phyloP scores from a whole-genome alignment of 257 asterid species.

The Fraxinus quadrangulata region DNA sequence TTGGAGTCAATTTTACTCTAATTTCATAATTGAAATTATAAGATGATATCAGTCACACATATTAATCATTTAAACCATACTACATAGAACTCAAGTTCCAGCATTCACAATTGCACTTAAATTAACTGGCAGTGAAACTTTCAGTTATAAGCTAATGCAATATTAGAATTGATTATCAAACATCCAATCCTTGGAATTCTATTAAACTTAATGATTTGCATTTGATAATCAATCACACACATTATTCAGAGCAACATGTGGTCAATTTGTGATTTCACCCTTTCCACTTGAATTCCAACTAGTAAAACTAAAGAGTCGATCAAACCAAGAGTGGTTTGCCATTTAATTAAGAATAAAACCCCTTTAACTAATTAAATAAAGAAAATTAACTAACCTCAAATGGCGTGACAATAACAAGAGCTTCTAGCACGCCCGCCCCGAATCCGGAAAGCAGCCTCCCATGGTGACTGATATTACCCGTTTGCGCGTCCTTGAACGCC shows the following conservation, averaged over 20 bases:
- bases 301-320: slow-evolving; percentile 31
- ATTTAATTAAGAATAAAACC: neutral
- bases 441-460: slow-evolving; percentile 86
- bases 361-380: no score
- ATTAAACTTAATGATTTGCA: neutral
- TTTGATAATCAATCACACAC: neutral
- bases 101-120: neutral
- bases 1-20: neutral
- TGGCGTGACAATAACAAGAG: slow-evolving; percentile 90
- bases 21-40: neutral
- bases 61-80: neutral
- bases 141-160: neutral
- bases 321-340: neutral
- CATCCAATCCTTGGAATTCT: neutral
- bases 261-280: neutral
- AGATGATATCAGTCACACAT: neutral
- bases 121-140: neutral
- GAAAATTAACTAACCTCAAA: slow-evolving; percentile 64
- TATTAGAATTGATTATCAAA: neutral
- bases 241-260: neutral
- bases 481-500: slow-evolving; percentile 72
- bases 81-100: neutral
- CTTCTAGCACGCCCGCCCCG: slow-evolving; percentile 97
- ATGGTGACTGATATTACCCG: slow-evolving; percentile 74
- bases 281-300: neutral